Evolutionary conservation across 2,329 filamentous ascomycete species (phyloP), one percentile per base, ranked within the genome.

Genomic region (Ceratocystiopsis minuta): DNA sequence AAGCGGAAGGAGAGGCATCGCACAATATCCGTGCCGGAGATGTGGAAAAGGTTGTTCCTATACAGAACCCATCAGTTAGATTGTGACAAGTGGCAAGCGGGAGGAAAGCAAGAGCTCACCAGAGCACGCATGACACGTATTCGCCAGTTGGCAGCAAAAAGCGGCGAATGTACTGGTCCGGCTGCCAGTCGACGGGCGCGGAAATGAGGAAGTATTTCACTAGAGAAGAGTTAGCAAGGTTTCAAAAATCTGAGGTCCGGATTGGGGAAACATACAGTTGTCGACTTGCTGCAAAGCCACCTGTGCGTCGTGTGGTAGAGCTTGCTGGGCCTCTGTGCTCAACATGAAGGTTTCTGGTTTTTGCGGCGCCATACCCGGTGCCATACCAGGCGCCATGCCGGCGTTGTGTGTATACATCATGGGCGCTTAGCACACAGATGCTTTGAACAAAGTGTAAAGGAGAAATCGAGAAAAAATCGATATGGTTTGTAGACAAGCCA

Each of bases 121-220:
- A 98, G 57, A 98, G 70, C 50, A 98, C 87, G 61, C 90, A 98
- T 44, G 90, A 96, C 48, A 98, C 87, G 57, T 98, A 96, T 73
- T 98, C 90, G 61, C 90, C 90, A 12, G 90, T 98, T 12, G 90
- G 90, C 46, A 98, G 70, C 47, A 98, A 72, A 58, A 96, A 98
- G 52, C 90, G 77, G 52, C 90, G 78, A 56, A 98, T 96, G 58
- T 95, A 92, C 64, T 96, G 88, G 56, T 96, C 88, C 39, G 80
- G 79, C 53, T 84, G 82, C 90, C 90, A 98, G 65, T 98, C 90
- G 51, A 96, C 90, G 34, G 90, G 90, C 35, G 90, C 90, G 37
- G 90, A 98, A 54, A 98, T 93, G 63, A 98, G 81, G 63, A 98
- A 98, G 65, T 96, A 98, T 75, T 98, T 98, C 56, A 98, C 87